A percentile compares a stretch with the other conserved stretches of the same genome.
Conservation (phyloP, 208 protist genomes). For the Wallacemonas sp. region DNA sequence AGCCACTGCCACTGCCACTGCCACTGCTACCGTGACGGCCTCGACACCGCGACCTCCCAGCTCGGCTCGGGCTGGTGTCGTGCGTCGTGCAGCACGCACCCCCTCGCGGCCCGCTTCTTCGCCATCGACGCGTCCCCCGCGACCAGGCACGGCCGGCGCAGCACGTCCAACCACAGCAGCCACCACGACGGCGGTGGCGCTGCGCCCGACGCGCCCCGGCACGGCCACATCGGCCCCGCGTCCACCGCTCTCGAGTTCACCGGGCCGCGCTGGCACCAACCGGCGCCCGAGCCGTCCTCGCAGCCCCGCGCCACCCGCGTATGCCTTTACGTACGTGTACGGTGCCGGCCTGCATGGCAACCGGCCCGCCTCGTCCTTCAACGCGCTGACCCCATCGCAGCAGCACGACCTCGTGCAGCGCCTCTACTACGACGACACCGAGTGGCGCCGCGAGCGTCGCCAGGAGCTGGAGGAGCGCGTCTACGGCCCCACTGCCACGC, state of each 20-base stretch:
- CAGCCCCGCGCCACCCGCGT: not conserved
- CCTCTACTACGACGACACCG: slow-evolving; percentile 36
- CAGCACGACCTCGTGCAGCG: slow-evolving; percentile 32
- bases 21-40: not conserved
- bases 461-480: slow-evolving; percentile 26
- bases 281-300: too few species aligned
- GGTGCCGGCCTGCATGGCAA: not conserved
- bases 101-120: not conserved
- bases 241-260: too few species aligned
- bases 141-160: slow-evolving; percentile 3
- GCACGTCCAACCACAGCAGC: too few species aligned
- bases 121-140: slow-evolving; percentile 10
- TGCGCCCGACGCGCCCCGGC: not conserved
- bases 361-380: slow-evolving; percentile 24
- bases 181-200: too few species aligned
- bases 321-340: slow-evolving; percentile 7
- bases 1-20: not conserved
- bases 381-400: slow-evolving; percentile 31
- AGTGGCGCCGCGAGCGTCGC: slow-evolving; percentile 16
- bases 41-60: too few species aligned
- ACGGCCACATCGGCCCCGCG: too few species aligned
- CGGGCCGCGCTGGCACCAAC: too few species aligned
- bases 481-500: slow-evolving; percentile 10
- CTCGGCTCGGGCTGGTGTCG: too few species aligned
- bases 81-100: not conserved